These are phyloP conservation scores for Raffaelea albimanens DNA, from an alignment of 2,329 filamentous ascomycete species.

Conservation along the genomic window DNA sequence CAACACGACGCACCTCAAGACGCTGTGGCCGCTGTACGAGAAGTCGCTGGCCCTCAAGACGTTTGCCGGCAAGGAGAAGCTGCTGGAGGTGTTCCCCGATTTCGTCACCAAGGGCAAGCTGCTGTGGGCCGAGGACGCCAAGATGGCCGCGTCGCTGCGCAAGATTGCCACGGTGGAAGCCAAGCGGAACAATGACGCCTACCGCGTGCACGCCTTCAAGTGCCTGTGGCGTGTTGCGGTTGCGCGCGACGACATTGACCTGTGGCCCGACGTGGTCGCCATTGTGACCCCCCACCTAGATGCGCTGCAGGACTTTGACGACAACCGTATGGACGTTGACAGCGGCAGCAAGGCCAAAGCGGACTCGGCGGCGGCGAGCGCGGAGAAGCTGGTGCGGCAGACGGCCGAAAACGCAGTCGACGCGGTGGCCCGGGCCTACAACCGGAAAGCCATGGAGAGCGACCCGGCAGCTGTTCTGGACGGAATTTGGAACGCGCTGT, in stretches of 20 bases:
- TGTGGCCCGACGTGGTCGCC: constrained; percentile 56
- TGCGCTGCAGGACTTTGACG: constrained; percentile 45
- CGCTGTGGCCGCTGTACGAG: constrained; percentile 76
- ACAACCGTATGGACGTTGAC: constrained; percentile 14
- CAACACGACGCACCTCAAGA: constrained; percentile 47
- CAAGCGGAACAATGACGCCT: constrained; percentile 80
- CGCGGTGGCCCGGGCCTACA: constrained; percentile 40
- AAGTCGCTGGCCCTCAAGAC: constrained; percentile 80
- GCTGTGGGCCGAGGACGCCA: constrained; percentile 44
- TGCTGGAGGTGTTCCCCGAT: constrained; percentile 69
- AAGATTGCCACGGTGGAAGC: constrained; percentile 80
- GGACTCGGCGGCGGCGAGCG: constrained; percentile 15
- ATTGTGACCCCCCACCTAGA: constrained; percentile 57
- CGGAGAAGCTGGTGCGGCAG: constrained; percentile 29
- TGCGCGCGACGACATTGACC: constrained; percentile 61
- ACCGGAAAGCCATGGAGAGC: constrained; percentile 26
- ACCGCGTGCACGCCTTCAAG: constrained; percentile 65
- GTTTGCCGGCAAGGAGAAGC: constrained; percentile 81
- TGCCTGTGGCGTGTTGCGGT: constrained; percentile 65
- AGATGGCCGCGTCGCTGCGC: constrained; percentile 56
- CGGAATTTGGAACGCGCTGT: constrained; percentile 29
- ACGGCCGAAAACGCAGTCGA: constrained; percentile 42
- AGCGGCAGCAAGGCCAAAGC: constrained; percentile 5
- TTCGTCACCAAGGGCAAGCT: constrained; percentile 59
- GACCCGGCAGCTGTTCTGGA: constrained; percentile 27